Conservation (phyloP, 2,329 filamentous ascomycete species). For the Sclerotinia trifoliorum region DNA sequence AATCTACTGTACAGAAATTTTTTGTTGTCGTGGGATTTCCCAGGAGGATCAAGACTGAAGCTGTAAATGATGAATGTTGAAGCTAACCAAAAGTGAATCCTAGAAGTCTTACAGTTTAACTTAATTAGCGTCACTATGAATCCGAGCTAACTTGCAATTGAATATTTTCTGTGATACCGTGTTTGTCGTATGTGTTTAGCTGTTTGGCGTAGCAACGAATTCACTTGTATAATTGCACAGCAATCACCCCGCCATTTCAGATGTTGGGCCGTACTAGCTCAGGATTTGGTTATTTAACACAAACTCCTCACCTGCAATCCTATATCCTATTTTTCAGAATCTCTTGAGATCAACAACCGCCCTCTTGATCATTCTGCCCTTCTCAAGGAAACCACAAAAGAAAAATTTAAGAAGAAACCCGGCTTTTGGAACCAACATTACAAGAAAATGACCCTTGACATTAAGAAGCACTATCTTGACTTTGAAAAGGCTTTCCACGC, state of each 20-base stretch:
- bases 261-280: background rate
- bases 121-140: fast-evolving
- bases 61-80: too few relatives aligned
- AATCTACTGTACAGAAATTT: too few relatives aligned
- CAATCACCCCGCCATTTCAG: background rate
- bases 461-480: too few relatives aligned
- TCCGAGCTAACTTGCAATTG: background rate
- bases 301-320: background rate
- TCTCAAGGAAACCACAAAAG: background rate
- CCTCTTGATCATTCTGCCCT: background rate
- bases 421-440: background rate
- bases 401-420: background rate
- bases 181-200: background rate
- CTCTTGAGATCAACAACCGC: background rate
- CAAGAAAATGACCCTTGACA: background rate
- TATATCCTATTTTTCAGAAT: background rate
- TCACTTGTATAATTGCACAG: background rate
- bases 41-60: too few relatives aligned
- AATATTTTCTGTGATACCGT: background rate
- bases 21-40: too few relatives aligned
- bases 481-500: background rate
- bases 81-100: background rate
- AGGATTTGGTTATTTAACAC: background rate
- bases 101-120: fast-evolving
- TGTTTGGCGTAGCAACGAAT: background rate